Percentiles rank a stretch among this genome's conserved stretches.
Evolutionary conservation across 176 grass and related monocot species (phyloP).

Genomic region (Aegilops bicornis): DNA sequence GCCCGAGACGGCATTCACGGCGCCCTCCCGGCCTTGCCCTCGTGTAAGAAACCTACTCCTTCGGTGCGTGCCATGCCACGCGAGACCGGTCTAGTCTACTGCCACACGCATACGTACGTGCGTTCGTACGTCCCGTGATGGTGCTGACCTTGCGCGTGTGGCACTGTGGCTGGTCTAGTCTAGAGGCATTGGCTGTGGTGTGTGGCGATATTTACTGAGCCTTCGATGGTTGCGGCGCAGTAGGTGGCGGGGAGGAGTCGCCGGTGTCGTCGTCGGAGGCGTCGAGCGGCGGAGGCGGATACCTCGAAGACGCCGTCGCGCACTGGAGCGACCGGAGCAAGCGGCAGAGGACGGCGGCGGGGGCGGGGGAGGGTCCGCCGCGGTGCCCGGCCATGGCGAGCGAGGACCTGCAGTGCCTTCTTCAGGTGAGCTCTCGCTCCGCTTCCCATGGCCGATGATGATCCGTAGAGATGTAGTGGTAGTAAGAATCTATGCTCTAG

Average conservation of each 20-base stretch:
- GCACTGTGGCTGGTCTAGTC: not conserved
- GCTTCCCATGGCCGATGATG: not conserved
- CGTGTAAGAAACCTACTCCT: conserved; percentile 25
- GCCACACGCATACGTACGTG: not conserved
- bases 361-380: not conserved
- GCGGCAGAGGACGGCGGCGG: conserved; percentile 36
- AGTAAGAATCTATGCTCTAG: not conserved
- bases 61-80: not conserved
- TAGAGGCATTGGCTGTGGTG: not conserved
- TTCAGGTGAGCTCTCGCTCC: conserved; percentile 44
- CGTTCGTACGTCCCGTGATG: not conserved
- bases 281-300: conserved; percentile 43
- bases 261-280: conserved; percentile 63
- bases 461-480: not conserved
- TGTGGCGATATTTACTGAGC: not conserved
- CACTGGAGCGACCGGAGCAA: conserved; percentile 48
- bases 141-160: not conserved
- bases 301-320: conserved; percentile 55
- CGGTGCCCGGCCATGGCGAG: conserved; percentile 18
- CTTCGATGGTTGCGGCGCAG: not conserved
- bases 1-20: conserved; percentile 1
- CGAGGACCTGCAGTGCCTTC: conserved; percentile 57
- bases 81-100: not conserved
- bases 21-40: conserved; percentile 13
- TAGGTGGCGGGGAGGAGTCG: conserved; percentile 44